Percentiles rank a stretch among this genome's conserved stretches.
These are phyloP conservation scores for Globisporangium recalcitrans DNA, from an alignment of 352 stramenopile species.

Conservation along the genomic window DNA sequence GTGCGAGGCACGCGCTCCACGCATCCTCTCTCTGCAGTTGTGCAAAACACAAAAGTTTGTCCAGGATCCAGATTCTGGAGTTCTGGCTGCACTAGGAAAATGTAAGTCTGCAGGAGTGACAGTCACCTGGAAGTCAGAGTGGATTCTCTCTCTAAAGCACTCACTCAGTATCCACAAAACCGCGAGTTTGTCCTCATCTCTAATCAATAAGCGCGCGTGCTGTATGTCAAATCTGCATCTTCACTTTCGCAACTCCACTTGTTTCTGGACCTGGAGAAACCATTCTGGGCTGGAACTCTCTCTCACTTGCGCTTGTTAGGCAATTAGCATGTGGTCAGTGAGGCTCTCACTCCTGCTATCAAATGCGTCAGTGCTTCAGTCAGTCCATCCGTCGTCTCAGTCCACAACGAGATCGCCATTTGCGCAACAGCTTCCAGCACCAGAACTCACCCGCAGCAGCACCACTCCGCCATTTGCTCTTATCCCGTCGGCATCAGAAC, in stretches of 20 bases:
- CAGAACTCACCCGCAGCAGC: not conserved
- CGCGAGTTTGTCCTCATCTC: not conserved
- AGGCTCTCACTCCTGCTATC: not conserved
- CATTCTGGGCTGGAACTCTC: not conserved
- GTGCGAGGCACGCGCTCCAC: not conserved
- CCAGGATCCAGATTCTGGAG: not conserved
- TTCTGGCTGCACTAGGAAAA: not conserved
- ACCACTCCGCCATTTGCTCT: constrained; percentile 2
- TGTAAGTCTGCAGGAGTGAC: not conserved
- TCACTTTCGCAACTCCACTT: too few species aligned
- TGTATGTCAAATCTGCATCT: too few species aligned
- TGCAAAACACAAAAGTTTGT: not conserved
- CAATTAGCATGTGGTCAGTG: not conserved
- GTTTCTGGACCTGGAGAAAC: not conserved
- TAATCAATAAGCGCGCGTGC: not conserved
- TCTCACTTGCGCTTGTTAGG: not conserved
- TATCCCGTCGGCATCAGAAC: constrained; percentile 1
- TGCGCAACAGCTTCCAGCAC: not conserved
- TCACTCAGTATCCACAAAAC: not conserved
- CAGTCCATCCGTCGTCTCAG: not conserved
- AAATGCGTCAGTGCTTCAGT: not conserved
- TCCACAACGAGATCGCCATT: not conserved
- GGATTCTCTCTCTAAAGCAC: too few species aligned
- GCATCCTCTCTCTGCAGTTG: too few species aligned
- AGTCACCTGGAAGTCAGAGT: not conserved